Evolutionary conservation across 306 rosid genomes (phyloP).

Genomic region (Abrus pulchellus): DNA sequence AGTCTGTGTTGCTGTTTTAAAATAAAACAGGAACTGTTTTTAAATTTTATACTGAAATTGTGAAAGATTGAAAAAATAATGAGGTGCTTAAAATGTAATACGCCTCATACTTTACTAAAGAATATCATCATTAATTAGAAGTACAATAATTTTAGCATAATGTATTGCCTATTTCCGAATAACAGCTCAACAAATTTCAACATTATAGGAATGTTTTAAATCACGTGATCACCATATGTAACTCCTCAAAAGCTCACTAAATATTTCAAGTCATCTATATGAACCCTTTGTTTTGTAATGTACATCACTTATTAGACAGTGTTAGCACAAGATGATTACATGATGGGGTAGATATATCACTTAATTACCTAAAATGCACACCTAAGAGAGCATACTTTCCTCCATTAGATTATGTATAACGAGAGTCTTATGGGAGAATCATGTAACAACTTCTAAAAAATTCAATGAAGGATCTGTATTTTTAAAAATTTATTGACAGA

Average conservation of each 20-base stretch:
- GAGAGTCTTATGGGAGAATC: not conserved
- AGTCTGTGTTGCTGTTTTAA: not conserved
- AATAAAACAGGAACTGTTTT: not conserved
- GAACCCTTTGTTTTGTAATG: not conserved
- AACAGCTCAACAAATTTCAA: not conserved
- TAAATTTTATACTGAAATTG: not conserved
- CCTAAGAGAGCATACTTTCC: not conserved
- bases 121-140: not conserved
- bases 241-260: not conserved
- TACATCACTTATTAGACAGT: not conserved
- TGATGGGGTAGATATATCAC: not conserved
- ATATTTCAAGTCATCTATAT: not conserved
- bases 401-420: not conserved
- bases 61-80: not conserved
- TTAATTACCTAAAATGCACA: not conserved
- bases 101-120: not conserved
- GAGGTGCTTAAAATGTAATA: not conserved
- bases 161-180: not conserved
- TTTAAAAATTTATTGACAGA: not conserved
- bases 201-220: not conserved
- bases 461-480: not conserved
- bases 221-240: not conserved
- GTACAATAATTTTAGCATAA: not conserved
- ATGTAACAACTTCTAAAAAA: not conserved
- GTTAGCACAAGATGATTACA: not conserved